phyloP scores from a whole-genome alignment of 2,329 filamentous ascomycete genomes.

The Xylaria sp. region DNA sequence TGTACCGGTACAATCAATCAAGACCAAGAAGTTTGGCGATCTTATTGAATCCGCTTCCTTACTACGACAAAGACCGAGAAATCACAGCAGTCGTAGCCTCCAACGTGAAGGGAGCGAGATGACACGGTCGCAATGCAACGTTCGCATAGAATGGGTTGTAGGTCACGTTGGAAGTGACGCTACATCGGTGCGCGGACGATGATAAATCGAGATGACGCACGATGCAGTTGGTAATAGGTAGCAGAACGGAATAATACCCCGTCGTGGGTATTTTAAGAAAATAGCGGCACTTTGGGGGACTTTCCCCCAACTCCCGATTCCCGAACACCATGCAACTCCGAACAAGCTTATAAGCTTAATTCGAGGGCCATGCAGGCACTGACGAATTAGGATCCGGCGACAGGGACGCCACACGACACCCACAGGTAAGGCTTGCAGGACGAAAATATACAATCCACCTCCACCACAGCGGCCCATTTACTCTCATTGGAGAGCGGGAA shows the following conservation, averaged over 20 bases:
- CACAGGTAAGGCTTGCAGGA: slow-evolving; percentile 34
- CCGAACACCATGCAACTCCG: slow-evolving; percentile 35
- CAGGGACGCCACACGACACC: slow-evolving; percentile 33
- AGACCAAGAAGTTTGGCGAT: slow-evolving; percentile 15
- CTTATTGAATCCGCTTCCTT: slow-evolving; percentile 14
- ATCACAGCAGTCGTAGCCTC: slow-evolving; percentile 15
- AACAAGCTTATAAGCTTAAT: slow-evolving; percentile 40
- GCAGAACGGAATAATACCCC: slow-evolving; percentile 27
- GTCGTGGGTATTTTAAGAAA: slow-evolving; percentile 34
- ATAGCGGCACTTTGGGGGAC: slow-evolving; percentile 26
- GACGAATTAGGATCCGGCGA: slow-evolving; percentile 25
- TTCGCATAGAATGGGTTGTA: slow-evolving; percentile 26
- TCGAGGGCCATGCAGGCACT: slow-evolving; percentile 34
- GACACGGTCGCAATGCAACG: slow-evolving; percentile 19
- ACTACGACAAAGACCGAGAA: slow-evolving; percentile 9
- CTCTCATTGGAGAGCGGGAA: slow-evolving; percentile 14
- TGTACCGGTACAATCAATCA: slow-evolving; percentile 22
- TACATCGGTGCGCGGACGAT: slow-evolving; percentile 28
- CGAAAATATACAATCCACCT: slow-evolving; percentile 28
- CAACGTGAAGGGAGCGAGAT: background rate
- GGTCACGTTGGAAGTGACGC: slow-evolving; percentile 10
- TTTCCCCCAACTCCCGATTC: slow-evolving; percentile 33
- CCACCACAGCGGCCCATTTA: slow-evolving; percentile 9
- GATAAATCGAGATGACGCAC: slow-evolving; percentile 31
- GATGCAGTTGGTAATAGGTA: slow-evolving; percentile 17